Conservation (phyloP, 768 basidiomycete species). For the Rhizopogon vesiculosus region DNA sequence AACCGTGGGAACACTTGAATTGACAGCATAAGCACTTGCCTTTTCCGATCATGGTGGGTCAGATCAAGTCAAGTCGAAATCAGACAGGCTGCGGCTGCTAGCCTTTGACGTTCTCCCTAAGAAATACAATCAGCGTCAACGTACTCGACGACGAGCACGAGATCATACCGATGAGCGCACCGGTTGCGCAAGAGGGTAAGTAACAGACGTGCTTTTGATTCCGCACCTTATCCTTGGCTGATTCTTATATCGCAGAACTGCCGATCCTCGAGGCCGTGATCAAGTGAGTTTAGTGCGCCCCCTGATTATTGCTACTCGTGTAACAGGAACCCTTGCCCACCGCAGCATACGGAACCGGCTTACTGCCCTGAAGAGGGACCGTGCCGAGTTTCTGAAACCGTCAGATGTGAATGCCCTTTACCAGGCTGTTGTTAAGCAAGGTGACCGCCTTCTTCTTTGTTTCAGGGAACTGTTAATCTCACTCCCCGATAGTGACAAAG, state of each 20-base stretch:
- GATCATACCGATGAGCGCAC: slow-evolving; percentile 46
- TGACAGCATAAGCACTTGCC: slow-evolving; percentile 12
- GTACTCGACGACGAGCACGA: slow-evolving; percentile 1
- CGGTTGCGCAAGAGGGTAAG: slow-evolving; percentile 79
- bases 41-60: slow-evolving; percentile 27
- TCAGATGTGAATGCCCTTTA: slow-evolving; percentile 93
- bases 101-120: neutral
- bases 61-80: neutral
- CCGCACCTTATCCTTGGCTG: slow-evolving; percentile 11
- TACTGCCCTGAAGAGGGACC: slow-evolving; percentile 90
- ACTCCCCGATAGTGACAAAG: slow-evolving; percentile 61
- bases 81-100: neutral
- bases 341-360: slow-evolving; percentile 89
- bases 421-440: slow-evolving; percentile 90
- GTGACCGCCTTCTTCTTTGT: slow-evolving; percentile 34
- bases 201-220: slow-evolving; percentile 11
- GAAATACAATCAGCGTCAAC: neutral
- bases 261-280: slow-evolving; percentile 94
- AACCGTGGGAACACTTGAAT: slow-evolving; percentile 29
- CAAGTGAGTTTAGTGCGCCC: slow-evolving; percentile 47
- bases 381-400: slow-evolving; percentile 88
- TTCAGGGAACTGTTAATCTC: neutral
- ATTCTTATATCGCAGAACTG: slow-evolving; percentile 56
- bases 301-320: slow-evolving; percentile 13
- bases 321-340: slow-evolving; percentile 19